phyloP scores from a whole-genome alignment of 345 rosid genomes.

The Gynandropsis gynandra region DNA sequence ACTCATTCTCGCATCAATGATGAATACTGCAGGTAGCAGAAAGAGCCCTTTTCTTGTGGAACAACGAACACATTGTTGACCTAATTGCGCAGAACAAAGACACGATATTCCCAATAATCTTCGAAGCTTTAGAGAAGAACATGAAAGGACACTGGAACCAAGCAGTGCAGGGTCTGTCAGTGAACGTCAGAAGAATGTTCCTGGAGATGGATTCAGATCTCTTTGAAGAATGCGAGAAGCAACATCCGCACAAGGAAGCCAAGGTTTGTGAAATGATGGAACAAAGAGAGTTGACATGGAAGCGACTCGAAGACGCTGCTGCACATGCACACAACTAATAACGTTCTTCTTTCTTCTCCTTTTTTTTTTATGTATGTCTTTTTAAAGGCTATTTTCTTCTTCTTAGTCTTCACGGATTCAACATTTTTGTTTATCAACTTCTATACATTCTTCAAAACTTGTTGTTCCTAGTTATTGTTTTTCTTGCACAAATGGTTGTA shows the following conservation, averaged over 20 bases:
- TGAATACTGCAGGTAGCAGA: conserved; percentile 49
- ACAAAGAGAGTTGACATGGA: conserved; percentile 36
- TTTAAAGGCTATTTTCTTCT: background rate
- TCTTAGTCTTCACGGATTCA: background rate
- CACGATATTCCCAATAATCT: conserved; percentile 47
- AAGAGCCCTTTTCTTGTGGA: conserved; percentile 58
- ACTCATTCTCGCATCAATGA: background rate
- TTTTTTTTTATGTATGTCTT: background rate
- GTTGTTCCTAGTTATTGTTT: no score
- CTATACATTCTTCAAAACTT: background rate
- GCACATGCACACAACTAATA: background rate
- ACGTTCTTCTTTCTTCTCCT: no score
- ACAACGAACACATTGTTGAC: conserved; percentile 49
- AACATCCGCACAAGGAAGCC: conserved; percentile 31
- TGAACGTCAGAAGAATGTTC: conserved; percentile 47
- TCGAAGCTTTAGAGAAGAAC: conserved; percentile 52
- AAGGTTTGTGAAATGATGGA: conserved; percentile 30
- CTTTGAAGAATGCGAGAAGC: conserved; percentile 33
- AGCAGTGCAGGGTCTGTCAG: conserved; percentile 45
- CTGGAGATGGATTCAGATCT: conserved; percentile 36
- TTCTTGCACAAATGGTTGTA: no score
- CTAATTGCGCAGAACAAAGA: conserved; percentile 42
- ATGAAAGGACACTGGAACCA: conserved; percentile 55
- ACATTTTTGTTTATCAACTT: background rate
- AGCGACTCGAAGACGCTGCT: conserved; percentile 41